A percentile compares a stretch with the other conserved stretches of the same genome.
phyloP scores from a whole-genome alignment of 306 rosid genomes.

The Fragaria iinumae region DNA sequence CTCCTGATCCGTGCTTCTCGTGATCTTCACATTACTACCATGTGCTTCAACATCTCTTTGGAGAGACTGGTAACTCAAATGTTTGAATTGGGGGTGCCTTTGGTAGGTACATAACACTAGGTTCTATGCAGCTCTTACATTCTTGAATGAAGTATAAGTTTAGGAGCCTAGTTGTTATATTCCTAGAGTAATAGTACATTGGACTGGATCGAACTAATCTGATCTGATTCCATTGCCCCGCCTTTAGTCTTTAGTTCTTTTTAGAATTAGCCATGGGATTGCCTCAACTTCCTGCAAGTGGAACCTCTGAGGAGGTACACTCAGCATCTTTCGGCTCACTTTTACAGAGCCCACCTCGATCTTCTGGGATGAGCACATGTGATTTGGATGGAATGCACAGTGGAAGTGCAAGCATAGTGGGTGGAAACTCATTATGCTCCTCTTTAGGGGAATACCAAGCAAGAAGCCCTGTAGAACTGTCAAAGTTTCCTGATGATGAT shows the following conservation, averaged over 20 bases:
- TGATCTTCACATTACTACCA: constrained; percentile 40
- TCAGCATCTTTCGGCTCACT: constrained; percentile 41
- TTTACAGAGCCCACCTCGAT: constrained; percentile 54
- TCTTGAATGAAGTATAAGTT: constrained; percentile 28
- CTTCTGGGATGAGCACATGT: constrained; percentile 54
- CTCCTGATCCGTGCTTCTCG: constrained; percentile 39
- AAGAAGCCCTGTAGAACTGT: constrained; percentile 46
- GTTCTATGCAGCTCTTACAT: constrained; percentile 24
- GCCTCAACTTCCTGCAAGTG: constrained; percentile 68
- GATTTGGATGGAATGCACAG: constrained; percentile 42
- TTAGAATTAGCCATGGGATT: constrained; percentile 62
- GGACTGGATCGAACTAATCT: constrained; percentile 14
- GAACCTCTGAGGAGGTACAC: constrained; percentile 50
- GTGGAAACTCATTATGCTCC: constrained; percentile 43
- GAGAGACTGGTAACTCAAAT: constrained; percentile 41
- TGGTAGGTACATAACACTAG: constrained; percentile 49
- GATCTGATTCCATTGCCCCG: background rate
- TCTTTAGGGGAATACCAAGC: constrained; percentile 54
- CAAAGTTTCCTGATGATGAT: constrained; percentile 46
- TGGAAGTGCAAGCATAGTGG: constrained; percentile 36
- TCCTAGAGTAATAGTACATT: constrained; percentile 10
- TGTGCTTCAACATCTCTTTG: constrained; percentile 32
- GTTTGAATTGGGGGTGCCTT: constrained; percentile 48
- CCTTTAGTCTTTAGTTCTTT: constrained; percentile 8
- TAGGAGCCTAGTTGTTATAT: constrained; percentile 14